These are phyloP conservation scores for Anastatica hierochuntica DNA, from an alignment of 345 rosid species.

Conservation along the genomic window DNA sequence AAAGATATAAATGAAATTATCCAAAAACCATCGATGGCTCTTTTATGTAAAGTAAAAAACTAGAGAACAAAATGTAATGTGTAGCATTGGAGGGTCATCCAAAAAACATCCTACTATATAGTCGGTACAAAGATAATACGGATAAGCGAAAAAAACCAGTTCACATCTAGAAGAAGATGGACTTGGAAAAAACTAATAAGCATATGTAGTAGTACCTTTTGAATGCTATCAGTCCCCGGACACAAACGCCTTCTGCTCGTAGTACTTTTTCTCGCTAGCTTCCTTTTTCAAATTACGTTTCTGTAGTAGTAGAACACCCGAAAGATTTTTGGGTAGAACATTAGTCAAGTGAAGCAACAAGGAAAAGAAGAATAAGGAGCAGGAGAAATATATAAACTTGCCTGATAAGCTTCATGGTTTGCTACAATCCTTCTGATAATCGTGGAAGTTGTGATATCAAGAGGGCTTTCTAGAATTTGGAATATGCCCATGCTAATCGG, in stretches of 20 bases:
- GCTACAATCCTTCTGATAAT: slow-evolving; percentile 75
- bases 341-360: background rate
- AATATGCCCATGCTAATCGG: slow-evolving; percentile 78
- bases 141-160: background rate
- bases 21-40: slow-evolving; percentile 1
- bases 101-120: slow-evolving; percentile 18
- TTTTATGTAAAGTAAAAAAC: slow-evolving; percentile 7
- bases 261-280: slow-evolving; percentile 57
- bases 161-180: slow-evolving; percentile 1
- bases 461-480: slow-evolving; percentile 59
- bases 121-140: background rate
- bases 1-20: background rate
- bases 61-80: slow-evolving; percentile 15
- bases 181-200: background rate
- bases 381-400: slow-evolving; percentile 28
- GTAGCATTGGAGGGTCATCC: background rate
- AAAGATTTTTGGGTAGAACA: too few species aligned
- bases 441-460: slow-evolving; percentile 59
- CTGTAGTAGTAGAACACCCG: slow-evolving; percentile 18
- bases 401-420: slow-evolving; percentile 73
- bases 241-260: slow-evolving; percentile 46
- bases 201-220: too few species aligned
- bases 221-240: slow-evolving; percentile 33
- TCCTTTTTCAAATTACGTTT: slow-evolving; percentile 57
- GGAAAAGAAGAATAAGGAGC: background rate